These are phyloP conservation scores for Lachancea kluyveri DNA, from an alignment of 805 yeast genomes.

Conservation along the genomic window DNA sequence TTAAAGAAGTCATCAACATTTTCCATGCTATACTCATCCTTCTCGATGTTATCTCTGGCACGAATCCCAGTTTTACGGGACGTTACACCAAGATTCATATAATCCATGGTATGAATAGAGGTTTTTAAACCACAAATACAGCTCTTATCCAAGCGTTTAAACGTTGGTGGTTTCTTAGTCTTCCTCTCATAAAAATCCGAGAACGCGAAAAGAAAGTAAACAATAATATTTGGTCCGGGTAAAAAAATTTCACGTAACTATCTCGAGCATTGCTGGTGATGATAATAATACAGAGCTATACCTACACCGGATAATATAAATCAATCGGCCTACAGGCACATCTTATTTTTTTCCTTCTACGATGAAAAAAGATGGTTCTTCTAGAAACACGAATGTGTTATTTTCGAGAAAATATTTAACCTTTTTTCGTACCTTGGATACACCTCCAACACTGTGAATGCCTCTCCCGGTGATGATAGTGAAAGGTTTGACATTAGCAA, in stretches of 20 bases:
- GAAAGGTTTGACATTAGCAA: constrained; percentile 38
- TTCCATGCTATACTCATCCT: constrained; percentile 60
- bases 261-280: too few species aligned
- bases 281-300: too few species aligned
- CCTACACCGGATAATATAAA: too few species aligned
- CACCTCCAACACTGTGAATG: constrained; percentile 55
- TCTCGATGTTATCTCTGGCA: constrained; percentile 40
- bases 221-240: too few species aligned
- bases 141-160: too few species aligned
- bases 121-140: too few species aligned
- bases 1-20: constrained; percentile 63
- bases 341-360: too few species aligned
- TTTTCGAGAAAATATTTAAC: constrained; percentile 36
- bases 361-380: constrained; percentile 37
- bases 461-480: constrained; percentile 64
- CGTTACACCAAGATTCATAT: constrained; percentile 45
- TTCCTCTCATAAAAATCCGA: too few species aligned
- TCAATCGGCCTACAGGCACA: too few species aligned
- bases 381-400: constrained; percentile 40
- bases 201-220: too few species aligned
- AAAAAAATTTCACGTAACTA: too few species aligned
- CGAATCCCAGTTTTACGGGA: constrained; percentile 63
- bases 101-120: constrained; percentile 33
- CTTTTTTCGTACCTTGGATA: constrained; percentile 39
- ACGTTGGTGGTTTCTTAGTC: too few species aligned